A percentile compares a stretch with the other conserved stretches of the same genome.
phyloP scores from a whole-genome alignment of 768 basidiomycete species.

The Trametopsis cervina region DNA sequence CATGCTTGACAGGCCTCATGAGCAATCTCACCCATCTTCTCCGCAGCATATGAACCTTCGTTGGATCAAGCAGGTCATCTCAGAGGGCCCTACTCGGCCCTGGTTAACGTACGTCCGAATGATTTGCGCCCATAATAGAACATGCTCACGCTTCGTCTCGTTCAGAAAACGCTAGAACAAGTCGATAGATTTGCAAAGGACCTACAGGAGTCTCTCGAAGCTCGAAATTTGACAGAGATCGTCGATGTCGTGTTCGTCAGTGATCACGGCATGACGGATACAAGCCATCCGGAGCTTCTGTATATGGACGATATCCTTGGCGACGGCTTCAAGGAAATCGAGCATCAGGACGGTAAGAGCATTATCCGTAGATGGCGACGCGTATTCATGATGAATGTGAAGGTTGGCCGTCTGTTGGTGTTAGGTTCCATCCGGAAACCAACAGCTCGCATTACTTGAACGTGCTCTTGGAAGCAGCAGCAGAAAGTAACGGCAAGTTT shows the following conservation, averaged over 20 bases:
- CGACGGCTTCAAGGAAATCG: constrained; percentile 48
- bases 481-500: constrained; percentile 57
- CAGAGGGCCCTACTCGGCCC: constrained; percentile 58
- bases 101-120: constrained; percentile 58
- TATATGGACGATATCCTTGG: constrained; percentile 82
- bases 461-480: constrained; percentile 45
- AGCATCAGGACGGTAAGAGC: constrained; percentile 61
- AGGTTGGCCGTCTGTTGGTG: constrained; percentile 87
- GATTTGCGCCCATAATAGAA: too few species aligned
- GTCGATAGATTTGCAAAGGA: constrained; percentile 73
- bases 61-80: constrained; percentile 81
- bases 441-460: constrained; percentile 54
- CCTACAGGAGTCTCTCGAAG: constrained; percentile 53
- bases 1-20: background rate
- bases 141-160: background rate
- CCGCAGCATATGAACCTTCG: constrained; percentile 73
- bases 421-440: constrained; percentile 58
- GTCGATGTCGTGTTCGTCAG: constrained; percentile 88
- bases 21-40: background rate
- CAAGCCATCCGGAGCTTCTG: constrained; percentile 65
- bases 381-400: background rate
- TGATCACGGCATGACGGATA: constrained; percentile 90
- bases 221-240: constrained; percentile 73
- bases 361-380: background rate
- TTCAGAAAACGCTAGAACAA: constrained; percentile 51